Base-by-base conservation (phyloP, 805 yeast genomes). In the Starmerella bombi region DNA sequence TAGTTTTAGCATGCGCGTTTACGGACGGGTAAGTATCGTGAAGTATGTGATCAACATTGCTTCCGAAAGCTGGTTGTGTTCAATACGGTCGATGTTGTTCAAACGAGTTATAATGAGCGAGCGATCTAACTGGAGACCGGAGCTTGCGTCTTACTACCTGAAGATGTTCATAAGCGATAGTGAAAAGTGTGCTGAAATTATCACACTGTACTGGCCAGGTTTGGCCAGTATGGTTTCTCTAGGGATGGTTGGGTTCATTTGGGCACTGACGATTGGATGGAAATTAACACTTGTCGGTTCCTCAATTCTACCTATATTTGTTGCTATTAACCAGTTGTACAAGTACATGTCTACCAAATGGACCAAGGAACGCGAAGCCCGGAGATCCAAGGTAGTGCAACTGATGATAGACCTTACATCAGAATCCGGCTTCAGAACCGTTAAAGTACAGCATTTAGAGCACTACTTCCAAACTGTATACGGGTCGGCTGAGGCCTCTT, bases 191-290 rank as follows among this genome's bases (percentile, higher is more conserved):
- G 67, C 94, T 45, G 59, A 65, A 0, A 59, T 86, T 28, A 67
- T 82, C 1, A 66, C 82, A 0, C 75, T 75, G 32, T 76, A 79
- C 47, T 54, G 82, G 23, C 64, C 76, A 8, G 67, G 77, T 0
- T 32, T 74, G 0, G 50, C 74, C 1, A 70, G 77, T 9, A 67
- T 81, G 30, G 37, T 71, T 2, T 62, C 74, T 0, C 66, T 84
- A 36, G 62, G 79, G 0, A 29, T 64, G 0, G 59, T 75, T 21
- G 93, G 95, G 3, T 46, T 77, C 4, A 62, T 74, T 5, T 91
- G 96, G 96, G 75, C 95, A 0, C 46, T 84, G 1, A 68, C 67
- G 0, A 56, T 68, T 9, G 94, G 95, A 0, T 91, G 97, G 97
- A 80, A 78, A 52, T 61, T 91, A 32, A 72, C 95, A 1, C 60